Conservation (phyloP, 1,284 basidiomycete species). For the Pseudozyma pruni region DNA sequence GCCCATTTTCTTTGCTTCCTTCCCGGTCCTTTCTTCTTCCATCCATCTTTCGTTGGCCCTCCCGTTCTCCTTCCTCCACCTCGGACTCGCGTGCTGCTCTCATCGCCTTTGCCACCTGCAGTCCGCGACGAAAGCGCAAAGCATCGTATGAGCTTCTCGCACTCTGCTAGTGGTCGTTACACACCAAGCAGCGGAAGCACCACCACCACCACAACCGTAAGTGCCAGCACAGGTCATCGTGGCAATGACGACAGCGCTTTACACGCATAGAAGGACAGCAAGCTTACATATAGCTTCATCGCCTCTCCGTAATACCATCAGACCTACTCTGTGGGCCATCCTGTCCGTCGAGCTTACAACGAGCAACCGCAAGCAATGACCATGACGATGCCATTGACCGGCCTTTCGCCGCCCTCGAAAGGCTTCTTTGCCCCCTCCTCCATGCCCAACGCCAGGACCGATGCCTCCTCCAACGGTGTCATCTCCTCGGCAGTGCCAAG, state of each 20-base stretch:
- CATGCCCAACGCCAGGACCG: conserved; percentile 29
- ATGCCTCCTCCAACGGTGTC: conserved; percentile 17
- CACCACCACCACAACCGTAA: conserved; percentile 35
- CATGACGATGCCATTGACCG: conserved; percentile 41
- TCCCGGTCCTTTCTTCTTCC: conserved; percentile 1
- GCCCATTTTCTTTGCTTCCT: neutral
- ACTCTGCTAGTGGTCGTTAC: conserved; percentile 22
- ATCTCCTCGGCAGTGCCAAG: conserved; percentile 52
- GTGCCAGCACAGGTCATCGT: neutral
- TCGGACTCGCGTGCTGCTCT: neutral
- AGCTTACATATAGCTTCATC: conserved; percentile 2
- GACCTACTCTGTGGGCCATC: conserved; percentile 30
- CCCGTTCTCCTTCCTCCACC: neutral
- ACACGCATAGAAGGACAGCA: neutral
- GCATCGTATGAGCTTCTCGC: conserved; percentile 37
- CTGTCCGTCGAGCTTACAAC: conserved; percentile 35
- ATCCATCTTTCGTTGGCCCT: neutral
- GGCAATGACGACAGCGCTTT: neutral
- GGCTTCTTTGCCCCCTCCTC: conserved; percentile 49
- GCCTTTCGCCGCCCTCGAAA: conserved; percentile 53
- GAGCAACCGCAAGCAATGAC: conserved; percentile 31
- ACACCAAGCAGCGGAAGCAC: conserved; percentile 29
- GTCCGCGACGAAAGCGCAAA: conserved; percentile 1
- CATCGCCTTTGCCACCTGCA: neutral
- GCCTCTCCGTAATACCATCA: conserved; percentile 2